A percentile compares a stretch with the other conserved stretches of the same genome.
Evolutionary conservation across 169 alveolate species (phyloP).

Genomic region (Blepharisma undulans): DNA sequence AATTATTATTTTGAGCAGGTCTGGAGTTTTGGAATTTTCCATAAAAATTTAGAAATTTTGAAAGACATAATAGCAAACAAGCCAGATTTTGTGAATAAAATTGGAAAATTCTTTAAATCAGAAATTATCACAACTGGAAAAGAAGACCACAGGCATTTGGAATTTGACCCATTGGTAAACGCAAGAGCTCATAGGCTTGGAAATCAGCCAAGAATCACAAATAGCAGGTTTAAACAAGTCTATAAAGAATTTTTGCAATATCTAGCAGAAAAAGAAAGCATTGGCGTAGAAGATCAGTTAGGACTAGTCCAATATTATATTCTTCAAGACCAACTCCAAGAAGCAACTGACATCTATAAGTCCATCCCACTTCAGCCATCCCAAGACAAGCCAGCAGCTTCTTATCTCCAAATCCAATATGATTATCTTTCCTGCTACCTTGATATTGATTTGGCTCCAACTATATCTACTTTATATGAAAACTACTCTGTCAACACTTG

Average conservation of each 20-base stretch:
- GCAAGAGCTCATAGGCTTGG: slow-evolving; percentile 75
- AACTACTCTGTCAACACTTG: slow-evolving; percentile 18
- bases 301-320: not conserved
- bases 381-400: not conserved
- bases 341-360: not conserved
- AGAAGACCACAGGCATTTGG: slow-evolving; percentile 51
- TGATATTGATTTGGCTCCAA: not conserved
- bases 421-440: slow-evolving; percentile 24
- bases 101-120: not conserved
- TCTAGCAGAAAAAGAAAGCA: not conserved
- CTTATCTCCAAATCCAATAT: slow-evolving; percentile 1
- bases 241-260: not conserved
- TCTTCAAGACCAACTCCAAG: not conserved
- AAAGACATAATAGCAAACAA: too few species aligned
- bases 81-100: not conserved
- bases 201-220: slow-evolving; percentile 37
- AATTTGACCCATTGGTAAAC: slow-evolving; percentile 75
- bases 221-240: not conserved
- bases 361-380: not conserved
- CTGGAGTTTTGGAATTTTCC: too few species aligned
- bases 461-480: not conserved
- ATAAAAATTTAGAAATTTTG: too few species aligned
- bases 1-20: too few species aligned
- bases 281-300: not conserved
- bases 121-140: not conserved